These are phyloP conservation scores for Echria macrotheca DNA, from an alignment of 495 filamentous ascomycete species.

Conservation along the genomic window DNA sequence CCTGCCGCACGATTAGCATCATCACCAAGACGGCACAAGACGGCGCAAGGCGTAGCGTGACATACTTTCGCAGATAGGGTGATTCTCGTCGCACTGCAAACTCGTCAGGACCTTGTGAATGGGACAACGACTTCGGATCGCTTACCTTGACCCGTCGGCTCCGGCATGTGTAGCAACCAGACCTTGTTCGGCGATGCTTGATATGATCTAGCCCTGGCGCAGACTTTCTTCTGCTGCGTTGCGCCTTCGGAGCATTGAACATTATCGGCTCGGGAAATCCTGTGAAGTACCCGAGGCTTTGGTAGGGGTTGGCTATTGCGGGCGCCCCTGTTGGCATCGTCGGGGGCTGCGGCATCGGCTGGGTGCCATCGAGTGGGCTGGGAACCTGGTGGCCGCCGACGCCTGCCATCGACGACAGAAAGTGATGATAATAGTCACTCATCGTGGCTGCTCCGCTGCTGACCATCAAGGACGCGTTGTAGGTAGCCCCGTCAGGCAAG, in stretches of 20 bases:
- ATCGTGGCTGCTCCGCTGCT: conserved; percentile 21
- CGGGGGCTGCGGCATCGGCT: conserved; percentile 30
- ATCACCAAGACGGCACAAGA: conserved; percentile 5
- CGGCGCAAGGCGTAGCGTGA: too few relatives aligned
- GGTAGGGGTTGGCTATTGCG: conserved; percentile 36
- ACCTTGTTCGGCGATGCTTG: conserved; percentile 89
- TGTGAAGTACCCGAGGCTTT: conserved; percentile 40
- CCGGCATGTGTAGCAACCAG: conserved; percentile 92
- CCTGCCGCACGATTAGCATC: conserved; percentile 43
- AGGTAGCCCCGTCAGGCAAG: not conserved
- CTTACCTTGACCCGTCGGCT: conserved; percentile 81
- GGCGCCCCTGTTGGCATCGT: conserved; percentile 25
- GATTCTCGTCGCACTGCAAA: conserved; percentile 72
- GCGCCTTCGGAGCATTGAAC: conserved; percentile 47
- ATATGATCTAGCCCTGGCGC: conserved; percentile 66
- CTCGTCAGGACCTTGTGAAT: conserved; percentile 8
- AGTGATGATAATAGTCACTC: conserved; percentile 47
- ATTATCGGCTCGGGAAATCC: conserved; percentile 43
- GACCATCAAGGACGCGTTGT: not conserved
- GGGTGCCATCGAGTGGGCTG: conserved; percentile 31
- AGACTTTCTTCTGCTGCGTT: conserved; percentile 52
- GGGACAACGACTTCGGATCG: not conserved
- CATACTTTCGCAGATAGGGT: conserved; percentile 82
- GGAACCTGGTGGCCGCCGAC: conserved; percentile 31
- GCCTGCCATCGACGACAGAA: conserved; percentile 41